These are phyloP conservation scores for Aspergillus olivimuriae DNA, from an alignment of 495 filamentous ascomycete species.

Conservation along the genomic window DNA sequence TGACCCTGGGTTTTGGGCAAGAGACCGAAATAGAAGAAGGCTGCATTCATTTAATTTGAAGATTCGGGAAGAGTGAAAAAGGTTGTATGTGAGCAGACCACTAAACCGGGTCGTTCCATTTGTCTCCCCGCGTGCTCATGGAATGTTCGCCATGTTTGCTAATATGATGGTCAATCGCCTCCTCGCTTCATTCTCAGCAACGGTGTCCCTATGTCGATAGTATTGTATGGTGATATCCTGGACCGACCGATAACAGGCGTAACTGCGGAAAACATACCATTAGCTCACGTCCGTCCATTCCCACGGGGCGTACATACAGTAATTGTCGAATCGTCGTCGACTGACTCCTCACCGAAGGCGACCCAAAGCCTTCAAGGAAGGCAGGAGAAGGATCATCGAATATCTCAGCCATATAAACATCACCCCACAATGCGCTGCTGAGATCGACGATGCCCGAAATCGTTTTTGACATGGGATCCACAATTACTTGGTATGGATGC, in stretches of 20 bases:
- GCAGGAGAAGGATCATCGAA: slow-evolving; percentile 30
- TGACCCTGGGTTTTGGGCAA: too few relatives aligned
- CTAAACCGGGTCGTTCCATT: too few relatives aligned
- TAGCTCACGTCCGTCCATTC: slow-evolving; percentile 5
- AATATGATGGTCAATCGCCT: slow-evolving; percentile 28
- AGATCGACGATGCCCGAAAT: slow-evolving; percentile 42
- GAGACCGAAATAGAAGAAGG: too few relatives aligned
- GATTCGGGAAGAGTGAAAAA: too few relatives aligned
- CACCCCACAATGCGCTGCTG: slow-evolving; percentile 44
- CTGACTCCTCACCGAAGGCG: slow-evolving; percentile 16
- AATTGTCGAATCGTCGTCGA: slow-evolving; percentile 25
- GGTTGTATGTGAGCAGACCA: too few relatives aligned
- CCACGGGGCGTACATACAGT: slow-evolving; percentile 31
- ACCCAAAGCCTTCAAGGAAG: slow-evolving; percentile 34
- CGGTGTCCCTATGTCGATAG: slow-evolving; percentile 33
- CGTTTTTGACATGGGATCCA: slow-evolving; percentile 43
- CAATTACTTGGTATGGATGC: slow-evolving; percentile 49
- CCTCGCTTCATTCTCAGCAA: slow-evolving; percentile 32
- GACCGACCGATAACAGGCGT: slow-evolving; percentile 37
- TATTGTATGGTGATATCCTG: slow-evolving; percentile 35
- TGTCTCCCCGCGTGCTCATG: neutral
- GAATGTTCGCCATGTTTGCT: slow-evolving; percentile 16
- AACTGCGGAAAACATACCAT: slow-evolving; percentile 18
- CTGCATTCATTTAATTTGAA: too few relatives aligned
- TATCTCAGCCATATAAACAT: slow-evolving; percentile 40